Base-by-base conservation (phyloP, 805 yeast genomes). In the Ogataea henricii region DNA sequence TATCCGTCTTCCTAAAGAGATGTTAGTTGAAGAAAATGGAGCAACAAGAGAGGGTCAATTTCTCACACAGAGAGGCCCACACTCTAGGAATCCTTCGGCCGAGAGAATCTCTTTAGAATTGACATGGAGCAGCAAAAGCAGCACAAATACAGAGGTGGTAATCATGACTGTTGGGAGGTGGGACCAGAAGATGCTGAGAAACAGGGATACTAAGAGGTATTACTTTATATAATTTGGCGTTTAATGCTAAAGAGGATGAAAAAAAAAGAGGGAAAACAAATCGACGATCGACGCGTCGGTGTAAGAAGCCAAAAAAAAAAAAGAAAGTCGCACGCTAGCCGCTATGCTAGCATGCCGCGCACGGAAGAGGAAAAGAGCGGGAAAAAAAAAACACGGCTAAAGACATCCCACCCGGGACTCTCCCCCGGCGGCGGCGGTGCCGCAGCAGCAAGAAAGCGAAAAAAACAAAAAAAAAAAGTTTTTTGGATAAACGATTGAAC, bases 51-150 rank as follows among this genome's bases (percentile, higher is more conserved):
- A 22, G 29, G 12, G 20, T 8, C 9, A 10, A 8, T 18, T 12
- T 46, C 61, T 38, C 26, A 57, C 61, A 47, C 62, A 58, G 6
- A 58, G 45, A 14, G 62, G 62, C 3, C 62, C 62, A 18, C 60
- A 49, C 6, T 52, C 56, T 2, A 52, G 32, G 23, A 58, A 55
- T 8, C 54, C 56, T 6, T 57, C 58, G 2, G 58, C 34, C 12
- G 36, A 32, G 7, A 56, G 48, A 1, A 56, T 7, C 3, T 43
- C 49, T 27, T 41, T 43, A n/a, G 56, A 53, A 13, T 10, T 39
- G 42, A 13, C n/a, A 14, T 21, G 36, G 17, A 25, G 25, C 8
- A 37, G 25, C 27, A 37, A 25, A 10, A 37, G 23, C 30, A 34
- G 33, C 21, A 22, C 37, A 26, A 40, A 8, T 6, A 43, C 30